These are phyloP conservation scores for Malassezia sp. DNA, from an alignment of 1,284 basidiomycete genomes.

Conservation along the genomic window DNA sequence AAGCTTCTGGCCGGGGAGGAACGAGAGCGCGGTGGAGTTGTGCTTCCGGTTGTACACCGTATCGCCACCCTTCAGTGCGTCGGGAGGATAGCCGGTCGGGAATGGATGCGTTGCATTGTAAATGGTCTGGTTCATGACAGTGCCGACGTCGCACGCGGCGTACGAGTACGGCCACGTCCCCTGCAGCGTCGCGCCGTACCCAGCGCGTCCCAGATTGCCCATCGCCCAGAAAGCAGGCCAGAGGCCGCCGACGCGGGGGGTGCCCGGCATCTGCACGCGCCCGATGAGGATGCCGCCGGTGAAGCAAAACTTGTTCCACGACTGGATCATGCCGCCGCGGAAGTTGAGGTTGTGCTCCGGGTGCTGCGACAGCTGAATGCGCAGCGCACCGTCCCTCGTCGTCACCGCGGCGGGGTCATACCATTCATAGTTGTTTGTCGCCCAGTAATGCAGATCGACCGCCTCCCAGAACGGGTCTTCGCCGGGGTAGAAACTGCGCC, in stretches of 20 bases:
- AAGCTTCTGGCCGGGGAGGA: constrained; percentile 67
- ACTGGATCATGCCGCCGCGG: constrained; percentile 53
- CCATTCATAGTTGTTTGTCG: constrained; percentile 35
- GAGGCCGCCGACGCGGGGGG: constrained; percentile 53
- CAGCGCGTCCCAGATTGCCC: constrained; percentile 56
- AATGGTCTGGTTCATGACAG: constrained; percentile 55
- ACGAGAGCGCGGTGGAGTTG: constrained; percentile 28
- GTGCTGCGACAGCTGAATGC: constrained; percentile 54
- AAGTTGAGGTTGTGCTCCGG: constrained; percentile 57
- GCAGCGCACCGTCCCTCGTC: constrained; percentile 65
- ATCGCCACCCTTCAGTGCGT: constrained; percentile 1
- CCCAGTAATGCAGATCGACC: constrained; percentile 61
- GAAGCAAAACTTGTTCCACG: constrained; percentile 86
- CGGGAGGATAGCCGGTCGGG: neutral
- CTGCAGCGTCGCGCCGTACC: constrained; percentile 50
- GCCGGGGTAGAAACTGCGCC: constrained; percentile 53
- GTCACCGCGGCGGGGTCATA: constrained; percentile 71
- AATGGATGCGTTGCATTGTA: neutral
- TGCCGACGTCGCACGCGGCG: constrained; percentile 66
- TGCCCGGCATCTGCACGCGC: constrained; percentile 67
- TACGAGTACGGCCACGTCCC: constrained; percentile 60
- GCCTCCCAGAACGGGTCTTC: constrained; percentile 64
- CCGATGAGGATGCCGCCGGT: constrained; percentile 78
- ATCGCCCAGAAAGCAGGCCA: constrained; percentile 73
- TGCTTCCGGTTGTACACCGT: constrained; percentile 25